Evolutionary conservation across 2,329 filamentous ascomycete genomes (phyloP).

Genomic region (Colletotrichum sp.): DNA sequence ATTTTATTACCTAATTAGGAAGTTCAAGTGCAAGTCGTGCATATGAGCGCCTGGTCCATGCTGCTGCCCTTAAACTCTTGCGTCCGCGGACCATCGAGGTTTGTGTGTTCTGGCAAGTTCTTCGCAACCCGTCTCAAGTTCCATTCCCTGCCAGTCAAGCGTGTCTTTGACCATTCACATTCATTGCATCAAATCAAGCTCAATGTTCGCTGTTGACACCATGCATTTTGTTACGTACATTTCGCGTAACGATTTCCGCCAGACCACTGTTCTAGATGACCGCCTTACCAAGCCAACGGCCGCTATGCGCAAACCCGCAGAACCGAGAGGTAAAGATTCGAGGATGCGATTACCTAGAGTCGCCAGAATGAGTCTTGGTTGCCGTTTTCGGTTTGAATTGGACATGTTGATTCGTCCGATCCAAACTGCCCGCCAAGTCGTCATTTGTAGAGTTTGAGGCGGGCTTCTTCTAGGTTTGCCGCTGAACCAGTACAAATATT

Average conservation of each 20-base stretch:
- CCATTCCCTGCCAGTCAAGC: background rate
- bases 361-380: conserved; percentile 6
- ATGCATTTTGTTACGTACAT: background rate
- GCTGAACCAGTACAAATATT: background rate
- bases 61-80: background rate
- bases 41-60: background rate
- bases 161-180: background rate
- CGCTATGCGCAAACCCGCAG: background rate
- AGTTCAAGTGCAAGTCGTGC: background rate
- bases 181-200: background rate
- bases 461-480: background rate
- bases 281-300: background rate
- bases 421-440: background rate
- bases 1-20: background rate
- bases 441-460: background rate
- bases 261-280: background rate
- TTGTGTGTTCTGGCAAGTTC: background rate
- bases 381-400: background rate
- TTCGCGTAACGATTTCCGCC: background rate
- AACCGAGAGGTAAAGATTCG: background rate
- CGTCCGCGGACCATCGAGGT: background rate
- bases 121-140: background rate
- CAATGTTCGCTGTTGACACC: background rate
- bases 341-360: background rate
- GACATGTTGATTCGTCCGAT: background rate